phyloP scores from a whole-genome alignment of 805 yeast species.

The Wickerhamiella parazyma region DNA sequence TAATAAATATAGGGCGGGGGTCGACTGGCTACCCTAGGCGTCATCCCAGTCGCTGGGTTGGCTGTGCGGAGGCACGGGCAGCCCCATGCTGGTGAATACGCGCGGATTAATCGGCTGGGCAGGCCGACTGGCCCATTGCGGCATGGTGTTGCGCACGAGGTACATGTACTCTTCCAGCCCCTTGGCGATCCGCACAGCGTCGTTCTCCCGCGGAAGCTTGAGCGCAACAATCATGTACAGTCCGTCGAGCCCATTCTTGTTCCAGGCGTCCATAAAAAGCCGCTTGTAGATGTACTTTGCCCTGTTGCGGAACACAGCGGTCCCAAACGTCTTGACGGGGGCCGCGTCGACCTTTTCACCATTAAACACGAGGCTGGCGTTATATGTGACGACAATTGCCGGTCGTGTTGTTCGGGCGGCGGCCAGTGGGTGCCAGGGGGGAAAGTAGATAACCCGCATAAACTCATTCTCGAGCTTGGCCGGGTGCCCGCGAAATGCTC shows the following conservation, averaged over 20 bases:
- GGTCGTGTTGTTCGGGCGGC: conserved; percentile 18
- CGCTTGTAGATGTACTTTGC: conserved; percentile 12
- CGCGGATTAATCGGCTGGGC: not conserved
- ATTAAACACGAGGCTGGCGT: conserved; percentile 12
- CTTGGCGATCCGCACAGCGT: not conserved
- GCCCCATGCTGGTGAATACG: not conserved
- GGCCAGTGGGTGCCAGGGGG: conserved; percentile 20
- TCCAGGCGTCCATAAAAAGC: conserved; percentile 12
- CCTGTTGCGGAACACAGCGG: conserved; percentile 17
- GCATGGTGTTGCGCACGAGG: not conserved
- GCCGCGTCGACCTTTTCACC: conserved; percentile 10
- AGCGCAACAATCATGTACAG: conserved; percentile 12
- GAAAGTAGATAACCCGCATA: conserved; percentile 11
- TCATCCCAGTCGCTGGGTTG: not conserved
- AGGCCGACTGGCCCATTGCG: not conserved
- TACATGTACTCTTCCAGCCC: not conserved
- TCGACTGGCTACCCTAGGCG: not conserved
- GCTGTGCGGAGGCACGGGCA: not conserved
- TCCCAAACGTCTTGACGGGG: conserved; percentile 13
- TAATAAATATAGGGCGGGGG: not conserved
- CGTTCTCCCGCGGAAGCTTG: not conserved
- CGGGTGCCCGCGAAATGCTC: not conserved
- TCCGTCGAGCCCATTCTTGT: conserved; percentile 13
- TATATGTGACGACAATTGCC: conserved; percentile 11
- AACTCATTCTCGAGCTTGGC: not conserved